Evolutionary conservation across 148 eudicot genomes (phyloP).

Genomic region (Heliosperma pusillum): DNA sequence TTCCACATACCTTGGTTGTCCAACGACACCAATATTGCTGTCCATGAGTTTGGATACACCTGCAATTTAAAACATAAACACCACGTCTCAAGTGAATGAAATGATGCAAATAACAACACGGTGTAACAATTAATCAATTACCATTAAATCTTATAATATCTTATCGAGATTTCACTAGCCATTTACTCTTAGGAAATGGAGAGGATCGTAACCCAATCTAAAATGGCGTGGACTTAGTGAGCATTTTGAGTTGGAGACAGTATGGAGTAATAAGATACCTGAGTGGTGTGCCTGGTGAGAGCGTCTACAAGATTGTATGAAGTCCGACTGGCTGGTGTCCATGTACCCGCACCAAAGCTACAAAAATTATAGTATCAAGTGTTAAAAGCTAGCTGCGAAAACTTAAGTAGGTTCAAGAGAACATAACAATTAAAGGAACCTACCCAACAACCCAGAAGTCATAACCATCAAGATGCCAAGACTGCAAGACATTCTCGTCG

Average conservation of each 20-base stretch:
- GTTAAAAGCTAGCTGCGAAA: constrained; percentile 4
- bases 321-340: constrained; percentile 53
- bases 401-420: neutral
- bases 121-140: too few relatives aligned
- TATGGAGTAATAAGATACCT: constrained; percentile 29
- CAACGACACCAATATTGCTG: constrained; percentile 51
- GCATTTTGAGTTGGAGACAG: neutral
- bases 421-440: constrained; percentile 7
- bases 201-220: too few relatives aligned
- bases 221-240: neutral
- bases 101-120: neutral
- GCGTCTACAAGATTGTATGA: constrained; percentile 57
- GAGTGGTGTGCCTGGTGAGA: constrained; percentile 55
- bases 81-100: neutral
- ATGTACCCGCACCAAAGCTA: constrained; percentile 75
- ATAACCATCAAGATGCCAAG: constrained; percentile 99
- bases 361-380: constrained; percentile 6
- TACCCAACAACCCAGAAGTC: constrained; percentile 99
- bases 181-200: too few relatives aligned
- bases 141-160: too few relatives aligned
- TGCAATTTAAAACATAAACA: constrained; percentile 15
- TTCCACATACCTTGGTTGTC: constrained; percentile 89
- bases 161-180: too few relatives aligned
- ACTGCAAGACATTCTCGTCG: constrained; percentile 59
- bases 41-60: constrained; percentile 72